Percentiles rank a stretch among this genome's conserved stretches.
phyloP scores from a whole-genome alignment of 805 yeast species.

The Grigorovia humatica region DNA sequence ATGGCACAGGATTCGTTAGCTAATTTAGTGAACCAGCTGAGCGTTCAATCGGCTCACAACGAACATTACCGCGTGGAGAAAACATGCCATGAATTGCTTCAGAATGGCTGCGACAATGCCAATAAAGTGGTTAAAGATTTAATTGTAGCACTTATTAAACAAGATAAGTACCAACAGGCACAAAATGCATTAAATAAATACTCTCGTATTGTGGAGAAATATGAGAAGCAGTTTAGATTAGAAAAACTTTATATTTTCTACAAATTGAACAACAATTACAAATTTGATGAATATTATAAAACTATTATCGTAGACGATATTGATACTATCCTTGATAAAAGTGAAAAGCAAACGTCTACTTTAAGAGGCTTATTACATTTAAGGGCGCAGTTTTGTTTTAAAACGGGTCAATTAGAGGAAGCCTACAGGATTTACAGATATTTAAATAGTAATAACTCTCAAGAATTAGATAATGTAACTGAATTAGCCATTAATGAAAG shows the following conservation, averaged over 20 bases:
- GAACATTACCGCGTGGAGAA: conserved; percentile 21
- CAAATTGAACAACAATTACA: conserved; percentile 35
- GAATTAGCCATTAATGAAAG: conserved; percentile 62
- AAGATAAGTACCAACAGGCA: conserved; percentile 52
- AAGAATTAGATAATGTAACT: conserved; percentile 31
- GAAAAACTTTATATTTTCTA: conserved; percentile 58
- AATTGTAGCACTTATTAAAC: conserved; percentile 51
- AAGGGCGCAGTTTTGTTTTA: conserved; percentile 43
- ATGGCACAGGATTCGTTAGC: conserved; percentile 21
- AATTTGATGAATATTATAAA: conserved; percentile 16
- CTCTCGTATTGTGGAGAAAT: conserved; percentile 18
- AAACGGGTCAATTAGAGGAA: conserved; percentile 37
- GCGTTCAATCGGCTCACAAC: conserved; percentile 23
- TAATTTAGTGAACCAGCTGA: conserved; percentile 18
- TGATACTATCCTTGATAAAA: conserved; percentile 1
- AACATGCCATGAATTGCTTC: conserved; percentile 17
- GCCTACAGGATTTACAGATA: conserved; percentile 44
- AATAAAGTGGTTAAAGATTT: conserved; percentile 31
- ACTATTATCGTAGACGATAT: conserved; percentile 5
- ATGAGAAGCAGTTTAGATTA: conserved; percentile 20
- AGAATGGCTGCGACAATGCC: conserved; percentile 14
- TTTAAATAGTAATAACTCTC: conserved; percentile 30
- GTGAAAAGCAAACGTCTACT: conserved; percentile 5
- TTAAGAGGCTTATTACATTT: conserved; percentile 38
- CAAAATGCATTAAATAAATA: conserved; percentile 32